A percentile compares a stretch with the other conserved stretches of the same genome.
Evolutionary conservation across 768 basidiomycete species (phyloP).

Genomic region (Boletus rex-veris): DNA sequence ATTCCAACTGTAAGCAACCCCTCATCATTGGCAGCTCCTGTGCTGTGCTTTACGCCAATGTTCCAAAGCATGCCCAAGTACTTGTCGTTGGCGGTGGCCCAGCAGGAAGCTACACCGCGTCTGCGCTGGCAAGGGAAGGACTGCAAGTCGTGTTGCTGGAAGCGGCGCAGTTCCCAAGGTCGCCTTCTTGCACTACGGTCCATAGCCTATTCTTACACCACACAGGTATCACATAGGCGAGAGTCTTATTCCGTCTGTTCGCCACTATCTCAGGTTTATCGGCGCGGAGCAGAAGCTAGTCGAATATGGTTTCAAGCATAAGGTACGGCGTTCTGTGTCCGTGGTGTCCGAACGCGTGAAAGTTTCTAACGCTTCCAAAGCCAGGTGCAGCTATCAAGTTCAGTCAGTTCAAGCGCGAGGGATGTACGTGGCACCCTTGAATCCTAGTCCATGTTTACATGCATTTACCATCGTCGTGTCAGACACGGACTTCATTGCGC

Average conservation of each 20-base stretch:
- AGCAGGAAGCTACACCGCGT: conserved; percentile 53
- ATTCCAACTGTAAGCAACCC: conserved; percentile 23
- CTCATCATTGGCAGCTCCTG: background rate
- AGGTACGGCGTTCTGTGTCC: conserved; percentile 33
- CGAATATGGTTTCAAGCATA: conserved; percentile 42
- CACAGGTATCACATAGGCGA: conserved; percentile 47
- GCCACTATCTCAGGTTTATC: conserved; percentile 52
- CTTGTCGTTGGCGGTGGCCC: conserved; percentile 62
- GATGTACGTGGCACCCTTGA: conserved; percentile 40
- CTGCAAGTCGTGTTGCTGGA: conserved; percentile 56
- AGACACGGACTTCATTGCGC: conserved; percentile 59
- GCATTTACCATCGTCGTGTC: background rate
- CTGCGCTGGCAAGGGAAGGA: conserved; percentile 55
- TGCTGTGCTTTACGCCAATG: background rate
- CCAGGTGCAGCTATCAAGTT: conserved; percentile 62
- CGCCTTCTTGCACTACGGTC: background rate
- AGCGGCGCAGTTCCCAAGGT: conserved; percentile 54
- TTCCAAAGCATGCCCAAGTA: conserved; percentile 24
- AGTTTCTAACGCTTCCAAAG: conserved; percentile 29
- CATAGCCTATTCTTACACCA: background rate
- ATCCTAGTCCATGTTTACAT: background rate
- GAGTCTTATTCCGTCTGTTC: conserved; percentile 48
- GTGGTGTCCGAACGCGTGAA: background rate
- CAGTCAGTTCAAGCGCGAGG: conserved; percentile 50
- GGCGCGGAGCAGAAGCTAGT: conserved; percentile 44